These are phyloP conservation scores for Colletotrichum sp. DNA, from an alignment of 2,329 filamentous ascomycete species.

Conservation along the genomic window DNA sequence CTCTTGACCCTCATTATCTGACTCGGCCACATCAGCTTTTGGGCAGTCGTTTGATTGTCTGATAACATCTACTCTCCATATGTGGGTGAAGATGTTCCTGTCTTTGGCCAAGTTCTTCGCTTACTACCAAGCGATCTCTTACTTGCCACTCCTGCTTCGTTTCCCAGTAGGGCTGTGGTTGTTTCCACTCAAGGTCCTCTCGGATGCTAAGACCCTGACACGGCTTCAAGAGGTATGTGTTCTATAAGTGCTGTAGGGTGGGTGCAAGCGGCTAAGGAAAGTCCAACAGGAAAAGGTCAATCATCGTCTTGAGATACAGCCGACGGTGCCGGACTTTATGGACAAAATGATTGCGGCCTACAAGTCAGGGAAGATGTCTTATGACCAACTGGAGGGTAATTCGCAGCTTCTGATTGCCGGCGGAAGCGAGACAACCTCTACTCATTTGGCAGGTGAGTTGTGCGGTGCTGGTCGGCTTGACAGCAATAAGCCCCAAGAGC, in stretches of 20 bases:
- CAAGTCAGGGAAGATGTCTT: neutral
- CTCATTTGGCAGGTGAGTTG: conserved; percentile 32
- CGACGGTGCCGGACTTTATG: neutral
- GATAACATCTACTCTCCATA: conserved; percentile 24
- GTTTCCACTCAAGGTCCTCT: neutral
- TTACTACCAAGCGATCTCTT: neutral
- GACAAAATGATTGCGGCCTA: neutral
- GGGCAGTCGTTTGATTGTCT: conserved; percentile 32
- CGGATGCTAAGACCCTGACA: neutral
- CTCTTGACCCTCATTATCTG: neutral
- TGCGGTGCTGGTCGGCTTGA: neutral
- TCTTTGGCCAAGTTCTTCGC: conserved; percentile 8
- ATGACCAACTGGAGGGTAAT: conserved; percentile 12
- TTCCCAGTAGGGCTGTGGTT: neutral
- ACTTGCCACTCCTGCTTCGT: neutral
- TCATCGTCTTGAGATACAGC: neutral
- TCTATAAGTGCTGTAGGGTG: neutral
- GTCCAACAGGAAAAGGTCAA: neutral
- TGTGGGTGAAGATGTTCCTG: conserved; percentile 28
- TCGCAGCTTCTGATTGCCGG: conserved; percentile 27
- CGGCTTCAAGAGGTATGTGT: neutral
- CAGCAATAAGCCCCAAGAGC: too few species aligned
- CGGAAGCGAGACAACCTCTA: conserved; percentile 38
- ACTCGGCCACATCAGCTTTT: conserved; percentile 17
- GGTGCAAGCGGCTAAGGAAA: neutral